These are phyloP conservation scores for Chaetomidium leptoderma DNA, from an alignment of 495 filamentous ascomycete genomes.

Conservation along the genomic window DNA sequence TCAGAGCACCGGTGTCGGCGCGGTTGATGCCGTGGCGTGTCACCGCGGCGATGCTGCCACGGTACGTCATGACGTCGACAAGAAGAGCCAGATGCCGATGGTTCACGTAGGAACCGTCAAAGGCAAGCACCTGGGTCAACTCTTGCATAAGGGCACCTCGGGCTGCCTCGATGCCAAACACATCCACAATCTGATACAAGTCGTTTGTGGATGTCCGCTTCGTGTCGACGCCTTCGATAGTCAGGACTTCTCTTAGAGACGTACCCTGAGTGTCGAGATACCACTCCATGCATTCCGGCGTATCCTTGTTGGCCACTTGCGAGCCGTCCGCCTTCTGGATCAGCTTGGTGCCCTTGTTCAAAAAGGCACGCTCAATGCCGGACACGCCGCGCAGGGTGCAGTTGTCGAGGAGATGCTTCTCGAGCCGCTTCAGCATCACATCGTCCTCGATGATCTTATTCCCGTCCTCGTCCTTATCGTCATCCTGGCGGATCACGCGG, in stretches of 20 bases:
- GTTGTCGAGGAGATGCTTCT: constrained; percentile 84
- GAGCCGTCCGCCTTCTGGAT: constrained; percentile 60
- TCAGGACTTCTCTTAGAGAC: constrained; percentile 72
- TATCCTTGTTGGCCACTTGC: constrained; percentile 62
- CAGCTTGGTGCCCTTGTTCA: constrained; percentile 72
- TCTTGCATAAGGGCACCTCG: constrained; percentile 81
- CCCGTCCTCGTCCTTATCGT: constrained; percentile 72
- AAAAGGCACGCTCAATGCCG: constrained; percentile 85
- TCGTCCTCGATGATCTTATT: constrained; percentile 80
- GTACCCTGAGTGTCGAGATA: constrained; percentile 91
- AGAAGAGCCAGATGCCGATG: constrained; percentile 95
- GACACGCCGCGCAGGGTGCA: constrained; percentile 84
- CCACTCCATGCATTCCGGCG: constrained; percentile 71
- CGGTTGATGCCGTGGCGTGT: constrained; percentile 98
- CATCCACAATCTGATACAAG: constrained; percentile 85
- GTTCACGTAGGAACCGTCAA: constrained; percentile 98
- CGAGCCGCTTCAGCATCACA: constrained; percentile 81
- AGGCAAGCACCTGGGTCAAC: constrained; percentile 83
- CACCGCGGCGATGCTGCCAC: constrained; percentile 88
- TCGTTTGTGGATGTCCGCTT: constrained; percentile 91
- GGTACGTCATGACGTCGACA: constrained; percentile 96
- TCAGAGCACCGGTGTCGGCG: constrained; percentile 93
- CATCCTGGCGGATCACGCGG: constrained; percentile 65
- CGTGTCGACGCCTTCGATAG: constrained; percentile 83
- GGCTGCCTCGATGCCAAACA: constrained; percentile 94